Evolutionary conservation across 2,329 filamentous ascomycete species (phyloP), one percentile per base, ranked within the genome.

Genomic region (Fusarium sp.): DNA sequence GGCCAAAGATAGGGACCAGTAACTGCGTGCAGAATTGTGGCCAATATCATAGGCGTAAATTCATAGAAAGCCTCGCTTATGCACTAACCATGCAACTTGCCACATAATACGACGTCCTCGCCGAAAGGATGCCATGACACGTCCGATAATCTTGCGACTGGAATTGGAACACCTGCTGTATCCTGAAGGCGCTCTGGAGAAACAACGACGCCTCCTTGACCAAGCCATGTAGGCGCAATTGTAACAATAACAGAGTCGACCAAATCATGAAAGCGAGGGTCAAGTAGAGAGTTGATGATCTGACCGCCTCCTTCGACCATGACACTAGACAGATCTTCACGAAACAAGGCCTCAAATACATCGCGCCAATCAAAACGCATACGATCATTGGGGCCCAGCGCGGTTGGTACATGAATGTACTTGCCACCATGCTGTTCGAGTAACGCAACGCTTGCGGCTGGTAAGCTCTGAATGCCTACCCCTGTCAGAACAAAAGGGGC

Each of bases 281-380:
- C 82, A n/a, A 98, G 83, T 19, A 98, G 80, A 37, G 91, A 87
- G 75, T 96, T 96, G 75, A 98, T 93, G 33, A 97, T 88, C 13
- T 84, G 82, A 1, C 87, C 94, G 13, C 95, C 95, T 0, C 95
- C 95, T 78, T 98, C 95, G 48, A 98, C 85, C 95, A 97, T 97
- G 59, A 97, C 83, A 75, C 93, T 97, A 52, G 80, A 78, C 44
- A 97, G 80, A 2, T 89, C 88, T 70, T 91, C 83, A 1, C 75
- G 76, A 33, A 72, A 68, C n/a, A 97, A 77, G 5, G 82, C 80
- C 19, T 78, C 78, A 30, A 96, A 79, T 17, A 96, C 85, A 40
- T 84, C 82, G 13, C 78, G 77, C 93, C 93, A 96, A 19, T 82
- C 78, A 65, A 91, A 84, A 56, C 83, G 80, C 75, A 78, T 78